These are phyloP conservation scores for Candida mesenterica DNA, from an alignment of 1,139 yeast species.

Conservation along the genomic window DNA sequence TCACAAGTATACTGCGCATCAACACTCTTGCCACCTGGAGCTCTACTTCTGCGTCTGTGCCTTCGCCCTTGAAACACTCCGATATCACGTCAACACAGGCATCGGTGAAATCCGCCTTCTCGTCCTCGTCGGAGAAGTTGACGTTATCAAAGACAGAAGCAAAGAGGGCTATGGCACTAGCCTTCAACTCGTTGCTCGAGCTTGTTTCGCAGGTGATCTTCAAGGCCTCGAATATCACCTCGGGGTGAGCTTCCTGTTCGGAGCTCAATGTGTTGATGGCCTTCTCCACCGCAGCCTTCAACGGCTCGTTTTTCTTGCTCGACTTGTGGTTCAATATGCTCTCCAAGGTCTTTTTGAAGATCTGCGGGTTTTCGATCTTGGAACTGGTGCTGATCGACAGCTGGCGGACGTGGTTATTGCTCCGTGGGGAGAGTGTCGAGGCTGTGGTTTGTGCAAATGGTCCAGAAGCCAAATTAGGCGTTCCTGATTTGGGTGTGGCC, in stretches of 20 bases:
- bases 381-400: too few relatives aligned
- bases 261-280: constrained; percentile 38
- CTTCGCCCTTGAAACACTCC: constrained; percentile 86
- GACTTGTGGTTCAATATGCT: constrained; percentile 36
- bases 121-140: constrained; percentile 36
- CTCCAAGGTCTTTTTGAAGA: constrained; percentile 43
- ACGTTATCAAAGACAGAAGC: constrained; percentile 47
- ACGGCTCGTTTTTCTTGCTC: constrained; percentile 38
- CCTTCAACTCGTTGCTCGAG: constrained; percentile 29
- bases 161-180: constrained; percentile 44
- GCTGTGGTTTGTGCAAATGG: not conserved
- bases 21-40: constrained; percentile 90
- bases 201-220: constrained; percentile 39
- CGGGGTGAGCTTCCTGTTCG: constrained; percentile 31
- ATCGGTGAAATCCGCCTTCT: constrained; percentile 63
- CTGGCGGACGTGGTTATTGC: too few relatives aligned
- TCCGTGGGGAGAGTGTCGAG: constrained; percentile 1
- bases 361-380: constrained; percentile 33
- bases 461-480: not conserved
- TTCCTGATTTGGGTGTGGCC: constrained; percentile 1
- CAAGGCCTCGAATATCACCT: constrained; percentile 39
- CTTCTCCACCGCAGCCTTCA: constrained; percentile 32
- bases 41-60: constrained; percentile 85
- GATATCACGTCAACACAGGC: constrained; percentile 84
- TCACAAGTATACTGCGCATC: constrained; percentile 78